Base-by-base conservation (phyloP, 768 basidiomycete genomes). In the Kwoniella sp. region DNA sequence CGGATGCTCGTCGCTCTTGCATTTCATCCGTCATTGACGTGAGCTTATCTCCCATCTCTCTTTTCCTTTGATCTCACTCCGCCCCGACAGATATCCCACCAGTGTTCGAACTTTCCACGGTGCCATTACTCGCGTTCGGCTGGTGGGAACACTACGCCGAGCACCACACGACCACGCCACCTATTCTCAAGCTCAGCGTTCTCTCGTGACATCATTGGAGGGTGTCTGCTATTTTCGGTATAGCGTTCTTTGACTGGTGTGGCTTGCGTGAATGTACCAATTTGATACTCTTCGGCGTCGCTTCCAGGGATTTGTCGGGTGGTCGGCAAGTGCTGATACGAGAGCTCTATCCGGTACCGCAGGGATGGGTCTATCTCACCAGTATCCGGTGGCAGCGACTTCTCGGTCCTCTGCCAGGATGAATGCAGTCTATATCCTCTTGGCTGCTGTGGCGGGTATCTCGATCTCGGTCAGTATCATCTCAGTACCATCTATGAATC, bases 61-160 rank as follows among this genome's bases (percentile, higher is more conserved):
- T n/a, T n/a, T n/a, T n/a, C 34, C 34, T 37, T 37, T 28, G 83
- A 87, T 0, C n/a, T n/a, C n/a, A n/a, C n/a, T n/a, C n/a, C n/a
- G n/a, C n/a, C n/a, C n/a, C n/a, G n/a, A n/a, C 26, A 85, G 90
- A 91, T 74, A 89, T 92, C 65, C 86, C 90, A 50, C 86, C 83
- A 0, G 83, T 88, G 3, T 81, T 92, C 38, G 78, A 88, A 54
- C 31, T 88, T 22, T 88, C 88, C 1, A 77, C 90, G 2, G n/a
- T 88, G 22, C 71, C 90, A n/a, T 55, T 89, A 4, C 73, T 72
- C 2, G 48, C 80, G 0, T 92, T 91, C 81, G 51, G 87, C 22
- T 60, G 74, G 20, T 92, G 89, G 89, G 86, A 91, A 66, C 73
- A 81, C 57, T 83, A 84, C 71, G 82, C 91, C 25, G 89, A 89